Conservation (phyloP, 1,139 yeast species). For the Arxiozyma telluris region DNA sequence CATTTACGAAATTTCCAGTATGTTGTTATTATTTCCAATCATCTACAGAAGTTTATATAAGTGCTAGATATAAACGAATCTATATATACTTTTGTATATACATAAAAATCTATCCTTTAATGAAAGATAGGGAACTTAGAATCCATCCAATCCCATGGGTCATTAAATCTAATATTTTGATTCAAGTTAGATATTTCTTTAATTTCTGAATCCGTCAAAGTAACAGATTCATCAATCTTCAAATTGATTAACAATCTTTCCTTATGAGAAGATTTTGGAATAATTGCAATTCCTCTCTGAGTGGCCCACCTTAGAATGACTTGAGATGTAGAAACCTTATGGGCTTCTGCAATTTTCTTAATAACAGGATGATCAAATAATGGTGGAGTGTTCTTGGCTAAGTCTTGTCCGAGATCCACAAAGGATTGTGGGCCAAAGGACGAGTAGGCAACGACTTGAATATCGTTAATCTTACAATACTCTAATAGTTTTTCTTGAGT, state of each 20-base stretch:
- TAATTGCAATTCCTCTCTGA: conserved; percentile 60
- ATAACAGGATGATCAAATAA: conserved; percentile 50
- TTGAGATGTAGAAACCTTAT: conserved; percentile 48
- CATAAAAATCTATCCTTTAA: conserved; percentile 6
- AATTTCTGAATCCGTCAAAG: conserved; percentile 47
- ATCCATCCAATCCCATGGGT: conserved; percentile 64
- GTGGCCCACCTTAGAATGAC: conserved; percentile 76
- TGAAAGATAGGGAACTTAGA: conserved; percentile 31
- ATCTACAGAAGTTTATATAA: neutral
- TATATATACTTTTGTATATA: neutral
- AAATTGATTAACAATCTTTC: conserved; percentile 54
- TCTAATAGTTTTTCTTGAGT: conserved; percentile 63
- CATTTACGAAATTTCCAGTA: too few species aligned
- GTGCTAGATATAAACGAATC: neutral
- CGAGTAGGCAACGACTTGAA: conserved; percentile 76
- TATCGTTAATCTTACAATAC: conserved; percentile 50
- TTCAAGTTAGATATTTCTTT: conserved; percentile 49
- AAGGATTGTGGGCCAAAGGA: conserved; percentile 78
- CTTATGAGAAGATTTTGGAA: conserved; percentile 64
- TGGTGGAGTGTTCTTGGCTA: conserved; percentile 45
- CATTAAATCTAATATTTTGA: conserved; percentile 68
- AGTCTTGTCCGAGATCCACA: conserved; percentile 47
- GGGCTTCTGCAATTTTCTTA: conserved; percentile 44
- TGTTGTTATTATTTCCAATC: neutral
- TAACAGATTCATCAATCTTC: conserved; percentile 41